These are phyloP conservation scores for Trichosporon coremiiforme DNA, from an alignment of 1,284 basidiomycete species.

Conservation along the genomic window DNA sequence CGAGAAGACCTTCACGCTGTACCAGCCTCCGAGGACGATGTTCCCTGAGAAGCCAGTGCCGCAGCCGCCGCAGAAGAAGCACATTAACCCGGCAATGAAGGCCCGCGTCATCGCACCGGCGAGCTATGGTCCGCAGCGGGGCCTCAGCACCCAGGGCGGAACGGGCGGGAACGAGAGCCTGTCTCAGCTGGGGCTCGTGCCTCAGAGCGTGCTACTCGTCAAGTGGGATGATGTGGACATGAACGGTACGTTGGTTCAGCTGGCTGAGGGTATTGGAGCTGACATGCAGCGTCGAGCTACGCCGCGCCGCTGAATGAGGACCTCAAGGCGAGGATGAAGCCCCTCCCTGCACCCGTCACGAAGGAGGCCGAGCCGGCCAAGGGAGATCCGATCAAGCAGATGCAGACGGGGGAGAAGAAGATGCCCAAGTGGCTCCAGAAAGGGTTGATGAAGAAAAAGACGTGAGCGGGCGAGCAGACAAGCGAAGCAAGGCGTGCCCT, in stretches of 20 bases:
- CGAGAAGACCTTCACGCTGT: conserved; percentile 50
- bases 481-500: neutral
- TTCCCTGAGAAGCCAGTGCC: conserved; percentile 51
- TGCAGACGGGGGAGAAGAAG: conserved; percentile 27
- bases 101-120: conserved; percentile 43
- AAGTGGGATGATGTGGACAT: conserved; percentile 51
- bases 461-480: neutral
- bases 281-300: conserved; percentile 39
- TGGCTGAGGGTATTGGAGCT: neutral
- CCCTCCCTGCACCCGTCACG: conserved; percentile 42
- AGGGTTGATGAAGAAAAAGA: conserved; percentile 54
- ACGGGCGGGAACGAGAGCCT: conserved; percentile 49
- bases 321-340: conserved; percentile 45
- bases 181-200: conserved; percentile 51
- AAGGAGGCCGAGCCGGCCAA: conserved; percentile 22
- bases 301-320: conserved; percentile 50
- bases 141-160: conserved; percentile 42
- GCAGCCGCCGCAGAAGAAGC: conserved; percentile 27
- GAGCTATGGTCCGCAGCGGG: conserved; percentile 44
- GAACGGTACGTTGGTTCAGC: conserved; percentile 46
- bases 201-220: conserved; percentile 54
- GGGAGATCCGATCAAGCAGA: conserved; percentile 45
- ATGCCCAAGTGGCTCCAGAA: conserved; percentile 45
- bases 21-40: conserved; percentile 51
- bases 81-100: conserved; percentile 33